Evolutionary conservation across 2,329 filamentous ascomycete genomes (phyloP).

Genomic region (Mariannaea elegans): DNA sequence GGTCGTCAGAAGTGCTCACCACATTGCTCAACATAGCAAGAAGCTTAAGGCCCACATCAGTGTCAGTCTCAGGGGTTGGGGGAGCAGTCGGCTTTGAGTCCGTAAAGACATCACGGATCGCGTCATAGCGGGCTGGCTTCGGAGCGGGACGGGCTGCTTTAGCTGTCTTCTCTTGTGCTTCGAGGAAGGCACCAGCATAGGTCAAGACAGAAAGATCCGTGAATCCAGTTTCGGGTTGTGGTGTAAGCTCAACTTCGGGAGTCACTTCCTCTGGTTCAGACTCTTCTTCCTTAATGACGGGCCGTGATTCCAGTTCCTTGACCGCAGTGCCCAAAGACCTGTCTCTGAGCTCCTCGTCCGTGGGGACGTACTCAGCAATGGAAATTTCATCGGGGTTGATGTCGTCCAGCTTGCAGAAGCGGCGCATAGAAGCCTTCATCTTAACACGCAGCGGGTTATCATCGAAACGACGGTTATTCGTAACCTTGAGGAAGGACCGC

Average conservation of each 20-base stretch:
- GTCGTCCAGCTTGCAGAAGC: conserved; percentile 49
- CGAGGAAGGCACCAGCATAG: conserved; percentile 44
- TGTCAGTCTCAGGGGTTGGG: conserved; percentile 36
- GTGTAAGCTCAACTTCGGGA: conserved; percentile 33
- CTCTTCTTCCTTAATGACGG: conserved; percentile 38
- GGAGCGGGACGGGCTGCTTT: conserved; percentile 39
- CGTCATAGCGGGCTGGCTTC: conserved; percentile 47
- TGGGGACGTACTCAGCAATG: conserved; percentile 44
- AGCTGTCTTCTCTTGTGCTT: conserved; percentile 38
- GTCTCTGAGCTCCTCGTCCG: conserved; percentile 45
- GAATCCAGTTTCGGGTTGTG: conserved; percentile 39
- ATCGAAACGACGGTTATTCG: conserved; percentile 45
- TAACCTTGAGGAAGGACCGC: conserved; percentile 50
- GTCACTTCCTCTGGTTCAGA: conserved; percentile 41
- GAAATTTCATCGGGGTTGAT: conserved; percentile 47
- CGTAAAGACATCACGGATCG: conserved; percentile 54
- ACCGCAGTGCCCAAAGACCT: conserved; percentile 49
- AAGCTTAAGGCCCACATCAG: conserved; percentile 42
- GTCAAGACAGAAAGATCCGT: conserved; percentile 43
- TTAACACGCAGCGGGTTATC: conserved; percentile 47
- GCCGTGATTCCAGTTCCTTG: conserved; percentile 44
- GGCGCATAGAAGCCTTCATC: conserved; percentile 46
- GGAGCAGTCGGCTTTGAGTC: conserved; percentile 45
- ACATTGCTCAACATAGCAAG: conserved; percentile 48
- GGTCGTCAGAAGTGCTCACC: conserved; percentile 38